These are phyloP conservation scores for Kwoniella sp. DNA, from an alignment of 768 basidiomycete genomes.

Conservation along the genomic window DNA sequence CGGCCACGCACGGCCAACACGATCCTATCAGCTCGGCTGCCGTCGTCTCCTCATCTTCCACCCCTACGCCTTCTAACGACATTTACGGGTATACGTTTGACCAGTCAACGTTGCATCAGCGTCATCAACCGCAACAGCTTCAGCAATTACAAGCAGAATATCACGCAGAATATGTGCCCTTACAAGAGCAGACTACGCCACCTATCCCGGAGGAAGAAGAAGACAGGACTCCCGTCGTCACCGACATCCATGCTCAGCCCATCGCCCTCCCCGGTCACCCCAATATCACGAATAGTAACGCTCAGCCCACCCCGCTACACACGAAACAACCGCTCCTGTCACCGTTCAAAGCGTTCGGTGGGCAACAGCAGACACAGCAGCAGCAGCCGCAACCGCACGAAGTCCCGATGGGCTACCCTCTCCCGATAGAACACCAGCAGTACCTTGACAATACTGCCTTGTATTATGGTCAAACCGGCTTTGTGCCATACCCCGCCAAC, in stretches of 20 bases:
- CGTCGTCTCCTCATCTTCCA: not conserved
- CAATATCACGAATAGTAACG: constrained; percentile 1
- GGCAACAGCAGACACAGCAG: not conserved
- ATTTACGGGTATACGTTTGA: constrained; percentile 7
- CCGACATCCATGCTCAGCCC: constrained; percentile 19
- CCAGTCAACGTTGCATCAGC: not conserved
- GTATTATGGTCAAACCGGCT: constrained; percentile 14
- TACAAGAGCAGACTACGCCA: constrained; percentile 21
- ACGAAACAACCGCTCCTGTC: constrained; percentile 24
- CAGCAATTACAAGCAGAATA: not conserved
- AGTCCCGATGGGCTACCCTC: constrained; percentile 6
- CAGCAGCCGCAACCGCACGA: constrained; percentile 1
- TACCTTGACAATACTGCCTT: constrained; percentile 18
- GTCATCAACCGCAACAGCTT: not conserved
- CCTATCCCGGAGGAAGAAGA: constrained; percentile 19
- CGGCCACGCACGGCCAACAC: constrained; percentile 1
- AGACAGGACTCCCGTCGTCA: constrained; percentile 33
- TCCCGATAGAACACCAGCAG: constrained; percentile 21
- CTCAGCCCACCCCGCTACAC: constrained; percentile 3
- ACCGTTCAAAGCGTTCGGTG: constrained; percentile 24
- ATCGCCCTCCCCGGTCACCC: constrained; percentile 25
- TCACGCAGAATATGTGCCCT: constrained; percentile 5
- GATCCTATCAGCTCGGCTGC: constrained; percentile 5
- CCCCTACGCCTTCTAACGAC: constrained; percentile 8
- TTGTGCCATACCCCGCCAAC: not conserved